These are phyloP conservation scores for Entomortierella lignicola DNA, from an alignment of 192 early-diverging fungal genomes.

Conservation along the genomic window DNA sequence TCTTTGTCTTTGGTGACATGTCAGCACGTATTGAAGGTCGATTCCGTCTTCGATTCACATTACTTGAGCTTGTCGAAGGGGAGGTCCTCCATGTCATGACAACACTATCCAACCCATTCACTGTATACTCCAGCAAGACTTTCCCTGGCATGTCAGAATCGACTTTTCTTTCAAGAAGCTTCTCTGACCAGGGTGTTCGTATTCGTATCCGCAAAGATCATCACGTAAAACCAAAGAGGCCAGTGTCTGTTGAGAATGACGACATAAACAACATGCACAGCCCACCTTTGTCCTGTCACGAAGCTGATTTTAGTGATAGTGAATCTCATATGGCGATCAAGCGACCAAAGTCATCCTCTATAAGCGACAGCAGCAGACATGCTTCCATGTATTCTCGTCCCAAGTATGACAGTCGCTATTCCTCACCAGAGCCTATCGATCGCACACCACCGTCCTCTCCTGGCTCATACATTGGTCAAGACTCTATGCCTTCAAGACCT, in stretches of 20 bases:
- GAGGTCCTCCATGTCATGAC: slow-evolving; percentile 70
- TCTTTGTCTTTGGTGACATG: slow-evolving; percentile 95
- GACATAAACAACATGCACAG: slow-evolving; percentile 19
- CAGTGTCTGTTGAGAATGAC: background rate
- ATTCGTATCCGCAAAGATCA: slow-evolving; percentile 93
- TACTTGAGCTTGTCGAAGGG: slow-evolving; percentile 85
- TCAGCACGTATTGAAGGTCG: slow-evolving; percentile 87
- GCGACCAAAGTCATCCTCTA: slow-evolving; percentile 9
- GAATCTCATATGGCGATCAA: slow-evolving; percentile 2
- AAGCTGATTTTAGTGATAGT: slow-evolving; percentile 32
- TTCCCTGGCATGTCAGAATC: slow-evolving; percentile 94
- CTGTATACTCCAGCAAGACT: slow-evolving; percentile 87
- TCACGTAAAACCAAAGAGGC: slow-evolving; percentile 51
- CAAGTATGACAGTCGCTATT: slow-evolving; percentile 2
- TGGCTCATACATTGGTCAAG: slow-evolving; percentile 8
- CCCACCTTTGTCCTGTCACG: slow-evolving; percentile 34
- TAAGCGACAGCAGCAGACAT: background rate
- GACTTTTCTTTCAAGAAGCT: slow-evolving; percentile 86
- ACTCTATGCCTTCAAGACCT: slow-evolving; percentile 16
- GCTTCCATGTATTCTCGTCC: background rate
- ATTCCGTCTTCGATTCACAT: slow-evolving; percentile 82
- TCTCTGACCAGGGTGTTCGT: slow-evolving; percentile 95
- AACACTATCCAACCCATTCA: slow-evolving; percentile 78
- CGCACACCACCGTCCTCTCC: slow-evolving; percentile 22
- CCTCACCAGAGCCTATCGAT: slow-evolving; percentile 1